Percentiles rank a stretch among this genome's conserved stretches.
phyloP scores from a whole-genome alignment of 352 stramenopile genomes.

The Lagenidium giganteum region DNA sequence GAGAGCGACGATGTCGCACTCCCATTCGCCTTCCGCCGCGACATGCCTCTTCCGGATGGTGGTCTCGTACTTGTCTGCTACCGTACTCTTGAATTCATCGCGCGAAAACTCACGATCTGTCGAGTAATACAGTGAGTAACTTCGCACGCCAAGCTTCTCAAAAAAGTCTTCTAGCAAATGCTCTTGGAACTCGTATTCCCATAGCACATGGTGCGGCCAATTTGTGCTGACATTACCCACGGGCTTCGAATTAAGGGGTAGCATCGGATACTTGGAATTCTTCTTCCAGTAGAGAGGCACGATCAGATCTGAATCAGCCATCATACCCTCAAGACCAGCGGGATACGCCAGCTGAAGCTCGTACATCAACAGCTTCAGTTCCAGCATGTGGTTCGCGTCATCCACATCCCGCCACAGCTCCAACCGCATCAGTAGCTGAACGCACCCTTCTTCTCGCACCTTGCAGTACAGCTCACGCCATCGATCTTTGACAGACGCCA shows the following conservation, averaged over 20 bases:
- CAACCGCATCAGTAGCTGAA: neutral
- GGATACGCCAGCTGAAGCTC: slow-evolving; percentile 15
- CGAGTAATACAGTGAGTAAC: slow-evolving; percentile 8
- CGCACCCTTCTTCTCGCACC: too few species aligned
- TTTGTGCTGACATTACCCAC: neutral
- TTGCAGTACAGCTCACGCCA: too few species aligned
- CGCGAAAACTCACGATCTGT: too few species aligned
- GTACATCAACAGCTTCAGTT: slow-evolving; percentile 15
- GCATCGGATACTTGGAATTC: too few species aligned
- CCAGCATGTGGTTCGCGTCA: slow-evolving; percentile 5
- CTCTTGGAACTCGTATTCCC: slow-evolving; percentile 18
- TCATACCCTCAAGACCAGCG: slow-evolving; percentile 5
- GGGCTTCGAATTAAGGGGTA: neutral
- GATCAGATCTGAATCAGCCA: slow-evolving; percentile 15
- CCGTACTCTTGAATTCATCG: too few species aligned
- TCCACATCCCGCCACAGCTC: slow-evolving; percentile 10
- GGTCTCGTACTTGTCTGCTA: too few species aligned
- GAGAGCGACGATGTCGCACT: slow-evolving; percentile 11
- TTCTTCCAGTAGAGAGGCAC: slow-evolving; percentile 17
- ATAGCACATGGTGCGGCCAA: slow-evolving; percentile 5
- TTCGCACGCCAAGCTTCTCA: slow-evolving; percentile 19
- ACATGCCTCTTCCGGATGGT: slow-evolving; percentile 6
- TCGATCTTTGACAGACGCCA: too few species aligned
- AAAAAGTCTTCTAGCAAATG: slow-evolving; percentile 12
- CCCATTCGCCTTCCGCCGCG: slow-evolving; percentile 1